phyloP scores from a whole-genome alignment of 78 protist species.

The Dictyostelium capitatum region DNA sequence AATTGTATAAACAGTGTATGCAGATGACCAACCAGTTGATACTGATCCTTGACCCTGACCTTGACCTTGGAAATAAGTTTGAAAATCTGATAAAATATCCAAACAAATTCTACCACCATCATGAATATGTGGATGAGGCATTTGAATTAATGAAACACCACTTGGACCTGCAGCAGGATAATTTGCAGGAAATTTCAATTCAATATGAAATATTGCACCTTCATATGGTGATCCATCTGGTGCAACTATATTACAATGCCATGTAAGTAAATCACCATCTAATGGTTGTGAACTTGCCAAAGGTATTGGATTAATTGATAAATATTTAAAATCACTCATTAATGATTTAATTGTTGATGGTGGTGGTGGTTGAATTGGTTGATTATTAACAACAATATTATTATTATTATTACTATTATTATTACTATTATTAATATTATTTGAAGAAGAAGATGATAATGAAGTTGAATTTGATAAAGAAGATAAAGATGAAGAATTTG shows the following conservation, averaged over 20 bases:
- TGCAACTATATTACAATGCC: conserved; percentile 80
- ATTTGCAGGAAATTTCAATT: conserved; percentile 74
- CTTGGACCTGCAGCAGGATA: conserved; percentile 80
- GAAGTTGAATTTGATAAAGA: neutral
- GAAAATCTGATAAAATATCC: conserved; percentile 79
- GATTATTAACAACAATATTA: neutral
- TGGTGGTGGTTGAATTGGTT: neutral
- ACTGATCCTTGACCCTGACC: conserved; percentile 35
- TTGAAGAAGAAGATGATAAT: neutral
- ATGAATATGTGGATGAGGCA: conserved; percentile 85
- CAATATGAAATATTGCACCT: conserved; percentile 82
- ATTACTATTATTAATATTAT: neutral
- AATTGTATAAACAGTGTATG: conserved; percentile 79
- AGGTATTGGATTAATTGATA: conserved; percentile 66
- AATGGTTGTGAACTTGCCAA: conserved; percentile 67
- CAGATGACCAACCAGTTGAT: conserved; percentile 81
- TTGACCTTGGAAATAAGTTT: conserved; percentile 74
- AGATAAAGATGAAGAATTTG: neutral
- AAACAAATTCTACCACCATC: conserved; percentile 80
- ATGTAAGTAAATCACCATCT: conserved; percentile 62
- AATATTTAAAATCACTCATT: conserved; percentile 56
- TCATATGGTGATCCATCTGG: conserved; percentile 78
- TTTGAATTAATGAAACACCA: conserved; percentile 39
- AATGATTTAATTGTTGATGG: conserved; percentile 34
- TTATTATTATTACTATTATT: neutral